Conservation (phyloP, 164 flowering plant genomes). For the Vitis labrusca region DNA sequence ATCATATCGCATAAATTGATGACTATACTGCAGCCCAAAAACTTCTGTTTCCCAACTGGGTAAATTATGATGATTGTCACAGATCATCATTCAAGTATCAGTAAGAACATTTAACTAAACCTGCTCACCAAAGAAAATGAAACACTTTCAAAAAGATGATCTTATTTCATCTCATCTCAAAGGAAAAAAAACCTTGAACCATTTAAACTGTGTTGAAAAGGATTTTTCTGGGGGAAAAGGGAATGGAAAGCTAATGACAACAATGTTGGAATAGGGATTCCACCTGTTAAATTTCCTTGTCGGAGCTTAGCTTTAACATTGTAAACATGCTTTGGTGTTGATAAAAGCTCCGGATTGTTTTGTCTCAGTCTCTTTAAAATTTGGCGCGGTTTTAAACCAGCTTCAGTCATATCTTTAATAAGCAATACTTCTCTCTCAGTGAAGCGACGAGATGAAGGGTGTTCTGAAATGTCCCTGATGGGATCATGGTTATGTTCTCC, state of each 20-base stretch:
- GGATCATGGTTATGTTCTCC: slow-evolving; percentile 56
- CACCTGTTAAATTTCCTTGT: slow-evolving; percentile 27
- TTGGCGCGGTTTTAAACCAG: slow-evolving; percentile 50
- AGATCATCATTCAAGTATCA: not conserved
- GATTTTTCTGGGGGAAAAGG: not conserved
- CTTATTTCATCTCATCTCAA: not conserved
- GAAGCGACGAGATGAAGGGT: slow-evolving; percentile 51
- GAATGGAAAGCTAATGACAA: not conserved
- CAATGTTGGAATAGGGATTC: not conserved
- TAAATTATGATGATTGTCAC: not conserved
- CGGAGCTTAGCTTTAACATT: slow-evolving; percentile 34
- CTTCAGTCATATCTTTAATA: slow-evolving; percentile 45
- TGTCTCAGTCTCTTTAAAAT: slow-evolving; percentile 40
- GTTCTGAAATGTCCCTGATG: slow-evolving; percentile 36
- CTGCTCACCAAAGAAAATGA: not conserved
- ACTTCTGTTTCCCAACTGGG: not conserved
- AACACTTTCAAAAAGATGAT: not conserved
- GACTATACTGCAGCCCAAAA: not conserved
- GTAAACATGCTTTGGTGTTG: slow-evolving; percentile 47
- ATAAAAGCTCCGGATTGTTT: slow-evolving; percentile 42
- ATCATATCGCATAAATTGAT: too few species aligned
- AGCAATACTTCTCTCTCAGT: slow-evolving; percentile 36
- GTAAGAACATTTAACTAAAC: not conserved
- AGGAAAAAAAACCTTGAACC: not conserved
- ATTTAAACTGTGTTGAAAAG: not conserved